Base-by-base conservation (phyloP, 768 basidiomycete genomes). In the Boletellus emodensis region DNA sequence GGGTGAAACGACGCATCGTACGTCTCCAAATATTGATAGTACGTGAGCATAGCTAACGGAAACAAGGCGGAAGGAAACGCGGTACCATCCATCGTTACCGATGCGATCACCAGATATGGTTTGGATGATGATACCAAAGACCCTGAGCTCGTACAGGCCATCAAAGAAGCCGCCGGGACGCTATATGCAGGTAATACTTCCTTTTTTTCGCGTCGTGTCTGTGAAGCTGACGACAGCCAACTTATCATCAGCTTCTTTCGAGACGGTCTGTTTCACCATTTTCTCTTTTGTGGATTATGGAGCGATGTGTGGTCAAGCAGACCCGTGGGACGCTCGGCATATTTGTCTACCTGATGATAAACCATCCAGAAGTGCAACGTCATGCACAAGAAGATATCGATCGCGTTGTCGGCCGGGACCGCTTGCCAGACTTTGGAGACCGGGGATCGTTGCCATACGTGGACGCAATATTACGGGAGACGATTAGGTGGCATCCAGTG, bases 331-430 rank as follows among this genome's bases (percentile, higher is more conserved):
- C 53, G 0, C 41, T 72, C 5, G 15, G 52, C 1, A 3, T 20
- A 20, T 20, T 20, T 20, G 3, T 20, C 20, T 20, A 20, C 20
- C 20, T 20, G 2, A 20, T 20, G 20, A 20, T 20, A 3, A 20
- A 20, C 20, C 20, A 20, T 20, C 20, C 20, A 1, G 20, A 20
- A 44, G 58, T 58, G 2, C 56, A 68, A 28, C 44, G 37, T 10
- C 61, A 55, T 11, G 70, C 65, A 7, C 70, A 71, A 12, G 54
- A 55, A 2, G 69, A 72, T 38, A 57, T 73, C 13, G 67, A 71
- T 33, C 28, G 30, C 3, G 62, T 70, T 10, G 48, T 74, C 9
- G 67, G 67, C 8, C 32, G 14, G 7, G 49, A 48, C 24, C 60
- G 64, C 11, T 58, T 71, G 3, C 72, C 72, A 8, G 54, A 53